Conservation (phyloP, 768 basidiomycete species). For the Auricularia cornea region DNA sequence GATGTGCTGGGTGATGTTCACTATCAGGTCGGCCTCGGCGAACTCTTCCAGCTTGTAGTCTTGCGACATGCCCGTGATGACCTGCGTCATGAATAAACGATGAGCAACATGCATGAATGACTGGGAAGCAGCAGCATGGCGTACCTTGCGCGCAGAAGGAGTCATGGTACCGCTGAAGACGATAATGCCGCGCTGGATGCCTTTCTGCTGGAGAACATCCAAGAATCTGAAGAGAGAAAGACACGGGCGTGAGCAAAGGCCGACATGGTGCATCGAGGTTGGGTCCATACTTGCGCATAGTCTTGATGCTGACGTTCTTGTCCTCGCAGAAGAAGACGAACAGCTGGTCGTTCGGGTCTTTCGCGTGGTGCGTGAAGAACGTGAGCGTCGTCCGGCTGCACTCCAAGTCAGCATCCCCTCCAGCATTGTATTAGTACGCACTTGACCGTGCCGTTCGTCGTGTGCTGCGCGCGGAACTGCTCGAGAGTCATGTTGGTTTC, state of each 20-base stretch:
- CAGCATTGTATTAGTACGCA: slow-evolving; percentile 31
- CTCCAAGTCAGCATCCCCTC: slow-evolving; percentile 6
- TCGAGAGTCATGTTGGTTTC: slow-evolving; percentile 85
- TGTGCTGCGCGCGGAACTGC: slow-evolving; percentile 66
- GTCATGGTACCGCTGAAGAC: slow-evolving; percentile 97
- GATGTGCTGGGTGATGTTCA: slow-evolving; percentile 95
- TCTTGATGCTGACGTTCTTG: slow-evolving; percentile 90
- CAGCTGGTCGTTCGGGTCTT: slow-evolving; percentile 67
- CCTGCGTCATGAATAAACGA: slow-evolving; percentile 36
- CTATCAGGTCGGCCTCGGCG: slow-evolving; percentile 89
- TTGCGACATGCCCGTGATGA: slow-evolving; percentile 81
- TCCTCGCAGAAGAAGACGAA: slow-evolving; percentile 97
- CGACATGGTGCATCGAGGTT: neutral
- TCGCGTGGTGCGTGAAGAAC: slow-evolving; percentile 74
- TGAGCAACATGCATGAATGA: slow-evolving; percentile 5
- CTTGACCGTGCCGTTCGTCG: slow-evolving; percentile 73
- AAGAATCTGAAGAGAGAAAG: slow-evolving; percentile 51
- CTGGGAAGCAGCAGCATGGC: slow-evolving; percentile 9
- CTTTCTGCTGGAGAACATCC: slow-evolving; percentile 83
- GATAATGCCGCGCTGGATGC: slow-evolving; percentile 84
- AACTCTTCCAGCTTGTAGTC: slow-evolving; percentile 92
- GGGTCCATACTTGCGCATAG: slow-evolving; percentile 86
- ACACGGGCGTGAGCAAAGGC: neutral
- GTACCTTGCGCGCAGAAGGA: slow-evolving; percentile 88
- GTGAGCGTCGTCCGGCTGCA: slow-evolving; percentile 78